These are phyloP conservation scores for Plasmodium gonderi DNA, from an alignment of 169 alveolate species.

Conservation along the genomic window DNA sequence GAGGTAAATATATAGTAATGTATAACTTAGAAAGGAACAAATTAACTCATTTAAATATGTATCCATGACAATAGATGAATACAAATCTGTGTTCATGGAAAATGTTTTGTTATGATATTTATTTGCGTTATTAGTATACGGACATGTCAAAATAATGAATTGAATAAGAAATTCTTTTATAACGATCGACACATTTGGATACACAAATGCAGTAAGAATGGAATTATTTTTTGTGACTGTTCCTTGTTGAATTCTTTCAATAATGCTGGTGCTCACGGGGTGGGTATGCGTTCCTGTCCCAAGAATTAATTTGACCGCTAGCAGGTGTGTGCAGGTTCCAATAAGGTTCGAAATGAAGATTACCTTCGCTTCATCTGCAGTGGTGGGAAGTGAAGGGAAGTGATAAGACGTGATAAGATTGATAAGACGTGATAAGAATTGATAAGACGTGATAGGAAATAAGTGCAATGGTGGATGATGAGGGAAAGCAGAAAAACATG, in stretches of 20 bases:
- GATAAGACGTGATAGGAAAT: too few relatives aligned
- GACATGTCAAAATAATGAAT: not conserved
- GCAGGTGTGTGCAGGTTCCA: slow-evolving; percentile 13
- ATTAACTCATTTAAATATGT: slow-evolving; percentile 17
- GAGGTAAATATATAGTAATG: slow-evolving; percentile 16
- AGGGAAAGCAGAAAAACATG: not conserved
- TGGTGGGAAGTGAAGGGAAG: not conserved
- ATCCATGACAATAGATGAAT: slow-evolving; percentile 52
- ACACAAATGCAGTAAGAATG: slow-evolving; percentile 9
- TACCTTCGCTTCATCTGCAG: slow-evolving; percentile 5
- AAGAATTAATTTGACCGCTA: not conserved
- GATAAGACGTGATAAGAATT: too few relatives aligned
- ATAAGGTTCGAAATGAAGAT: not conserved
- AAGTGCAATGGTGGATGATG: too few relatives aligned
- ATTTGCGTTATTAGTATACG: not conserved
- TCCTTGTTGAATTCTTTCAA: not conserved
- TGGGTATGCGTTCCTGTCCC: not conserved
- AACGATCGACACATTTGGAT: slow-evolving; percentile 1
- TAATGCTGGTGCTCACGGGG: not conserved
- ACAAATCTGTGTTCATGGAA: slow-evolving; percentile 3
- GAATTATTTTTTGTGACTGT: not conserved
- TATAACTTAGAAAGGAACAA: slow-evolving; percentile 43
- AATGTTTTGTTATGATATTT: slow-evolving; percentile 16
- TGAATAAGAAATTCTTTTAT: not conserved
- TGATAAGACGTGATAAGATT: too few relatives aligned